Base-by-base conservation (phyloP, 2,329 filamentous ascomycete genomes). In the Pseudogymnoascus sp. region DNA sequence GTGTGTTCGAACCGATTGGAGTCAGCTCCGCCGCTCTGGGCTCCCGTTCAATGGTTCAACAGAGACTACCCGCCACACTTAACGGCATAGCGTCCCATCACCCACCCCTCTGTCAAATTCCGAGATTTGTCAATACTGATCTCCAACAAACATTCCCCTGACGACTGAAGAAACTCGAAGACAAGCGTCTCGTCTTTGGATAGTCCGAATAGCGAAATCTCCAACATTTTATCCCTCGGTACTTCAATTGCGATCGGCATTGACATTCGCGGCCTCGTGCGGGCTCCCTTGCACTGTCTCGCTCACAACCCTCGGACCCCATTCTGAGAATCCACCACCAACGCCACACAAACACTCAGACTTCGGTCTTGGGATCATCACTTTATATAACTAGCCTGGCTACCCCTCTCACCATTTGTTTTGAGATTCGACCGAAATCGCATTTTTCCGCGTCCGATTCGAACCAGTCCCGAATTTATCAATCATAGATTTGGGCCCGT, bases 171-270 rank as follows among this genome's bases (percentile, higher is more conserved):
- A 18, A 57, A 57, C 2, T 14, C 51, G 12, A 57, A 11, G 29
- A 5, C 29, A 34, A 57, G 34, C 51, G 7, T 10, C 29, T 34
- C 16, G 29, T 34, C 51, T 57, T 12, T n/a, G 29, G 34, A 57
- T 57, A 18, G 16, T 34, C n/a, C 51, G 10, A 34, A 57, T 34
- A 34, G 29, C 51, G 51, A 57, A 34, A 57, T 34, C 11, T 57
- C n/a, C n/a, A 21, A 57, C 51, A 34, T 34, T 31, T 34, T 57
- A 2, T 21, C 29, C 16, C 29, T 34, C 51, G 51, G 29, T 34
- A 34, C 51, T 57, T 57, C 51, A 57, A 34, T 57, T 57, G 51
- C 29, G 51, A 57, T 57, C 51, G 51, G 51, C 51, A 57, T 57
- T 12, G 14, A 14, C 16, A 31, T 14, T 34, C 29, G 10, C 47